Base-by-base conservation (phyloP, 495 filamentous ascomycete species). In the Hypoxylon fragiforme region DNA sequence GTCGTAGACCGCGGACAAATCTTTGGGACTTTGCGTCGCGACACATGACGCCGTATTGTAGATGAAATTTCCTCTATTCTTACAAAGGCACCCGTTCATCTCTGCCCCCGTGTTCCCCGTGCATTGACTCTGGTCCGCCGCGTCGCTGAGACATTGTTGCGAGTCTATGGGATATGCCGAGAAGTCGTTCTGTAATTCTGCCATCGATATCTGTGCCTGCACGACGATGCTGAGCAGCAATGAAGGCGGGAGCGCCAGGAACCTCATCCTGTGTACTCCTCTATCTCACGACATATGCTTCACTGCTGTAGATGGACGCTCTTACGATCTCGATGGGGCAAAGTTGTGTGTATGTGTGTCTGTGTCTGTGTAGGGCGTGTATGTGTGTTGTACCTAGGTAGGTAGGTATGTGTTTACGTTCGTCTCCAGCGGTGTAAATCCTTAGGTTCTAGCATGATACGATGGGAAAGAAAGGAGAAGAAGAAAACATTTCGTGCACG, bases 41-140 rank as follows among this genome's bases (percentile, higher is more conserved):
- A 79, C 57, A 44, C 76, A 79, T 7, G 36, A 32, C 2, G 76
- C 76, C 28, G 73, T 57, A 22, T 66, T 64, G 32, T 70, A 70
- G 42, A 77, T 61, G 49, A 79, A 79, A 57, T 74, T 65, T 2
- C 70, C 69, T 13, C 64, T 61, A 54, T 77, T 77, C 46, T 44
- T 58, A 48, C 76, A 79, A 0, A 79, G 53, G 21, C 76, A 79
- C 4, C 56, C 34, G 43, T 77, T 79, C n/a, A 73, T 57, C 21
- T 65, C 62, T 7, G 41, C 3, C 0, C 68, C 68, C 1, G 69
- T 65, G 9, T 46, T 55, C 3, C 67, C 62, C 15, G 53, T 44
- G 44, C 76, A 77, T 16, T 59, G 35, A 42, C 64, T 69, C 5
- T 40, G 9, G 31, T 66, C 48, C 7, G 73, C 65, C 13, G 74